A percentile compares a stretch with the other conserved stretches of the same genome.
phyloP scores from a whole-genome alignment of 2,329 filamentous ascomycete genomes.

The Huntiella omanensis region DNA sequence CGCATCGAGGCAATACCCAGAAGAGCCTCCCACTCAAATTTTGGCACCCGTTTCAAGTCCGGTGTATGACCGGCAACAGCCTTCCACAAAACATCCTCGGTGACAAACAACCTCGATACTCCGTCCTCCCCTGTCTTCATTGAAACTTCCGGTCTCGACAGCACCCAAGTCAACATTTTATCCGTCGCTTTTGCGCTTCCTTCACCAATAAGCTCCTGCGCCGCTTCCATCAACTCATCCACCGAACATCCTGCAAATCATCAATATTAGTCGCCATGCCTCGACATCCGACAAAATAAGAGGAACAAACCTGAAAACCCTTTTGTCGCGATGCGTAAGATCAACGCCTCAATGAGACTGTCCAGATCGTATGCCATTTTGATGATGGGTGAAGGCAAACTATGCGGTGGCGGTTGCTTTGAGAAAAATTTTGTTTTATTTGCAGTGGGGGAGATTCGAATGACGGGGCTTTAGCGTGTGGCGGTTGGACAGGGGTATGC shows the following conservation, averaged over 20 bases:
- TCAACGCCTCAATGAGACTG: constrained; percentile 11
- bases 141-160: not conserved
- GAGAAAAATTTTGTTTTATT: too few species aligned
- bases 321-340: constrained; percentile 12
- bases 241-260: not conserved
- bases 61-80: constrained; percentile 38
- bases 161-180: not conserved
- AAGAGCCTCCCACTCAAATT: constrained; percentile 39
- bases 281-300: not conserved
- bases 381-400: too few species aligned
- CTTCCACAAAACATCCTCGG: constrained; percentile 39
- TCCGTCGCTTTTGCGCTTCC: not conserved
- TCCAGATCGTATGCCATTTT: constrained; percentile 12
- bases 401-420: too few species aligned
- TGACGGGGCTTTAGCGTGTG: too few species aligned
- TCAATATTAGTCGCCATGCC: not conserved
- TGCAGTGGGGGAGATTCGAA: too few species aligned
- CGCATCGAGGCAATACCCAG: constrained; percentile 37
- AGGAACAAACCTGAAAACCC: constrained; percentile 11
- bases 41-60: constrained; percentile 38
- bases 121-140: too few species aligned
- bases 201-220: not conserved
- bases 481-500: too few species aligned
- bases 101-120: constrained; percentile 25
- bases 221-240: not conserved